Evolutionary conservation across 306 rosid genomes (phyloP), one percentile per base, ranked within the genome.

Genomic region (Cucurbita moschata): DNA sequence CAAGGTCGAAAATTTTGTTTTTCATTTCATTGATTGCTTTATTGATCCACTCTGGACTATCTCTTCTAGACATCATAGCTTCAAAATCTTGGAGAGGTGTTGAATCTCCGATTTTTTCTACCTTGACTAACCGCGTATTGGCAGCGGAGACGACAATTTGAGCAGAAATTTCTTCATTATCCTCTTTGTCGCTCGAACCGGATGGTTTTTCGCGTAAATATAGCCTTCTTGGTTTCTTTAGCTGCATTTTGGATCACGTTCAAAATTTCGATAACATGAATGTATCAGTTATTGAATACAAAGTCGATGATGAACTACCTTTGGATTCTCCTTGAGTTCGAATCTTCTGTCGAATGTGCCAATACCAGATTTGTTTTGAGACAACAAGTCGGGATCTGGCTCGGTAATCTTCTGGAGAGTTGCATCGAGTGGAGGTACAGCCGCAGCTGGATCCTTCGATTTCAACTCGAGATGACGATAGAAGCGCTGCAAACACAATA

Each of bases 51-150:
- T 79, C 82, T 19, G 92, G 92, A 82, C 83, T 72, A 76, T 90
- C 98, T 81, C 90, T 79, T 30, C 90, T 85, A 2, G 88, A 82
- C 71, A 93, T 72, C 89, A 90, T 86, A 75, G 92, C 89, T 79
- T 90, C 97, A 78, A 94, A 90, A 85, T 94, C 98, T 83, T 85
- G 85, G 55, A 85, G 78, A 4, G 94, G 95, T 42, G 89, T 84
- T 62, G 76, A 16, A 77, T 90, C 82, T 77, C 97, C 96, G 3
- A 90, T 77, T 46, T 79, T 85, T 76, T 86, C 90, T 43, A 83
- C 84, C 85, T 92, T 82, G 56, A 72, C 49, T 37, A 58, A 60
- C 58, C 96, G 69, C 46, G 44, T 47, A 54, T 53, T 37, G 61
- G 78, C 79, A 8, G 49, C 77, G 66, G 85, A 58, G 63, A 76